Evolutionary conservation across 2,329 filamentous ascomycete genomes (phyloP), one percentile per base, ranked within the genome.

Genomic region (Sporothrix phasma): DNA sequence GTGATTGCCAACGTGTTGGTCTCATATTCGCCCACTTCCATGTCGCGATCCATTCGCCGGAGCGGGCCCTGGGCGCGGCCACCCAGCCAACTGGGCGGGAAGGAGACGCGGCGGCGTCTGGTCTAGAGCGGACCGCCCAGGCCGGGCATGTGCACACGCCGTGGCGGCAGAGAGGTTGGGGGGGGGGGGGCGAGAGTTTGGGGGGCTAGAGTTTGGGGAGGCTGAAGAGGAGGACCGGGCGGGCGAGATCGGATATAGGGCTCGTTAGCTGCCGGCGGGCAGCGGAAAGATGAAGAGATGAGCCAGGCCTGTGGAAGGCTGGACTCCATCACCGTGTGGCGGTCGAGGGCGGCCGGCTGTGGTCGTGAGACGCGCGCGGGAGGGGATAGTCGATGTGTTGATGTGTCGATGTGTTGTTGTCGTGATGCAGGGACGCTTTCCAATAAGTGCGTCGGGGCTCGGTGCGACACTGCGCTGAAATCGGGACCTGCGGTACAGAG

Each of bases 21-120:
- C 71, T 84, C 82, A 74, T 84, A 84, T 75, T 85, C 83, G 68
- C 81, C 81, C 74, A 80, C 80, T 74, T 86, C 83, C 83, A 86
- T 86, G 72, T 81, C 82, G 81, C 67, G 70, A 37, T 67, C 62
- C 64, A 66, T 64, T 68, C 67, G 65, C 66, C 64, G 68, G 66
- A 29, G 68, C 67, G 69, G 65, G 64, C 67, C 65, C 54, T 65
- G 63, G 56, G 64, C 64, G 46, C 64, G 63, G 65, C 60, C 61
- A 54, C 62, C 49, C 60, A 61, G 65, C 65, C 67, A 51, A 51
- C 37, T 31, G 17, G 65, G 62, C 62, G 43, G 41, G 37, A 61
- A 63, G 31, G 39, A 51, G 45, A 29, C 51, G 64, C 62, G 49
- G 64, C 58, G 61, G 51, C 43, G 24, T 54, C 51, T 54, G 17